Conservation (phyloP, 2,329 filamentous ascomycete genomes). For the Pseudogymnoascus sp. region DNA sequence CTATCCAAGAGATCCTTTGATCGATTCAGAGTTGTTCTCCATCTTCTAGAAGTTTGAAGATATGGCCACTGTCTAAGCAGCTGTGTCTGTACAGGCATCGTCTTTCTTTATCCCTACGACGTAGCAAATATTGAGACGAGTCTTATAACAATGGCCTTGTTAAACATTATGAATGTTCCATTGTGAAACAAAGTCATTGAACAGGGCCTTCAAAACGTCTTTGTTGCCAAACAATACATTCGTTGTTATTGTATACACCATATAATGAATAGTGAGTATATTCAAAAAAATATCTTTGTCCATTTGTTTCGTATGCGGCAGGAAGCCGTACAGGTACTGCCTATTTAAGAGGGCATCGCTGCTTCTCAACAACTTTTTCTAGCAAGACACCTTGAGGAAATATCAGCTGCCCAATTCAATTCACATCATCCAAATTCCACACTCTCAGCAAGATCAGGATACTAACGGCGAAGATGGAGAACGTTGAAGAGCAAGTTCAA, state of each 20-base stretch:
- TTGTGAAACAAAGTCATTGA: neutral
- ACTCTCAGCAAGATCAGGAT: neutral
- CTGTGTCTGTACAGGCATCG: neutral
- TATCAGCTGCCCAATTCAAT: neutral
- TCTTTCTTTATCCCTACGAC: neutral
- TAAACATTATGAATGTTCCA: neutral
- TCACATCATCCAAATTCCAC: neutral
- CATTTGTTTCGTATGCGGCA: neutral
- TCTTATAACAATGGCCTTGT: neutral
- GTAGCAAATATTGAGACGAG: neutral
- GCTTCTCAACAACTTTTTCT: neutral
- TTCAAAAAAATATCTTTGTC: neutral
- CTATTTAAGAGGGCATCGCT: neutral
- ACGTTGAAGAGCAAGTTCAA: neutral
- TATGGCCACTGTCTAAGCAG: neutral
- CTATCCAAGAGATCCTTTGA: neutral
- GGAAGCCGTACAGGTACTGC: neutral
- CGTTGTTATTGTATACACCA: neutral
- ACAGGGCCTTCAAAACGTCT: neutral
- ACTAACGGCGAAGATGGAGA: neutral
- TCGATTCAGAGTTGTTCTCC: neutral
- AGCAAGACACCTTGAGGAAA: neutral
- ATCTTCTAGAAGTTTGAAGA: conserved; percentile 5
- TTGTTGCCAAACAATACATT: neutral
- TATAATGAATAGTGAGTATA: neutral